phyloP scores from a whole-genome alignment of 371 early-diverging fungal genomes.

The Mortierella sp. region DNA sequence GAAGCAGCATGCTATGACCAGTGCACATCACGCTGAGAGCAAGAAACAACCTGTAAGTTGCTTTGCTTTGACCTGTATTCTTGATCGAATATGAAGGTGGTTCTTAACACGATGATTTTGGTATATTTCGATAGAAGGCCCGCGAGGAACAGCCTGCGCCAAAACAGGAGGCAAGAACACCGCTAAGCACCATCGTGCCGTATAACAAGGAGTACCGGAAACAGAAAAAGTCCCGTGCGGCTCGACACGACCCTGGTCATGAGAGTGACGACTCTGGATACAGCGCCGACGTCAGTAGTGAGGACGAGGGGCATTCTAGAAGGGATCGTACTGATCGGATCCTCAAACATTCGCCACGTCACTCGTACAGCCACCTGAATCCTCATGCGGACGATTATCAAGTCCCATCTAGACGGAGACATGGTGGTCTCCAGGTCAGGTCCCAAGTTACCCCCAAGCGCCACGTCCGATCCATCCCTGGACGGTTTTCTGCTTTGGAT shows the following conservation, averaged over 20 bases:
- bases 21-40: no score
- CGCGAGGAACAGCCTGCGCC: slow-evolving; percentile 7
- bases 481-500: slow-evolving; percentile 47
- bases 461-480: slow-evolving; percentile 34
- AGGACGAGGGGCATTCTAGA: slow-evolving; percentile 19
- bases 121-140: background rate
- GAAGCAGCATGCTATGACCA: no score
- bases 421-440: slow-evolving; percentile 12
- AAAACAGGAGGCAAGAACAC: background rate
- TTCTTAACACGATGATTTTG: no score
- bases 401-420: background rate
- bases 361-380: background rate
- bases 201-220: slow-evolving; percentile 13
- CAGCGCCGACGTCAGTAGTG: no score
- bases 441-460: slow-evolving; percentile 17
- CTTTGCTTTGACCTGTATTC: no score
- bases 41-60: no score
- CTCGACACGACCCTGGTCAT: background rate
- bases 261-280: slow-evolving; percentile 17
- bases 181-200: slow-evolving; percentile 9
- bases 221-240: background rate
- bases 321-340: background rate
- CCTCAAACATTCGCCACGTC: background rate
- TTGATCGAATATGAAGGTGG: no score
- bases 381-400: background rate